These are phyloP conservation scores for Sicyos baderoa DNA, from an alignment of 306 rosid genomes.

Conservation along the genomic window DNA sequence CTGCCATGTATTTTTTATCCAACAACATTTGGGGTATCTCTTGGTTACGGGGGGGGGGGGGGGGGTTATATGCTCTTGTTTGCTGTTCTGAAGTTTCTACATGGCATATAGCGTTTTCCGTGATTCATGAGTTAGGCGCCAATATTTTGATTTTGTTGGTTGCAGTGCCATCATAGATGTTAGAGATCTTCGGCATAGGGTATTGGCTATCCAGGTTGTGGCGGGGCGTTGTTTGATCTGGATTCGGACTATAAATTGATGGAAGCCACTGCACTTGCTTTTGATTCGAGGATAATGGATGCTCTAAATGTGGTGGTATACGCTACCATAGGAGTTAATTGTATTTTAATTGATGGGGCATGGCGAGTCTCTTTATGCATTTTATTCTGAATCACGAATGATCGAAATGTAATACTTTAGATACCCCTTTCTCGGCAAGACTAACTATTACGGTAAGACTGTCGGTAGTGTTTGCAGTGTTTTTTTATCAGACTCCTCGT, in stretches of 20 bases:
- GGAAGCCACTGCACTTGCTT: slow-evolving; percentile 12
- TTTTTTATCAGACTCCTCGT: too few relatives aligned
- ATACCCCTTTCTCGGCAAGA: slow-evolving; percentile 12
- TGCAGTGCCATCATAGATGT: slow-evolving; percentile 20
- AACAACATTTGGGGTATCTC: too few relatives aligned
- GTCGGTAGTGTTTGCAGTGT: not conserved
- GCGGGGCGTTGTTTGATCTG: not conserved
- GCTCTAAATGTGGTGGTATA: slow-evolving; percentile 12
- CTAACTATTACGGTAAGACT: slow-evolving; percentile 9
- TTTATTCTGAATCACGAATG: slow-evolving; percentile 10
- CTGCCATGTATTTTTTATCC: too few relatives aligned
- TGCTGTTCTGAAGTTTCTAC: too few relatives aligned
- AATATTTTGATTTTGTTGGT: not conserved
- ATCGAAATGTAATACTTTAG: slow-evolving; percentile 5
- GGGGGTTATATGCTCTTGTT: too few relatives aligned
- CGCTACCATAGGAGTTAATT: slow-evolving; percentile 12
- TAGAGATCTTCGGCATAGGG: slow-evolving; percentile 2
- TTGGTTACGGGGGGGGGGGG: too few relatives aligned
- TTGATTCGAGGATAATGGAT: slow-evolving; percentile 6
- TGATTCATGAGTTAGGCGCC: not conserved
- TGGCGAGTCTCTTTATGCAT: slow-evolving; percentile 1
- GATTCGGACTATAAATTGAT: slow-evolving; percentile 8
- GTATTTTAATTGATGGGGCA: slow-evolving; percentile 19
- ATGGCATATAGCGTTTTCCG: too few relatives aligned
- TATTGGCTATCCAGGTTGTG: slow-evolving; percentile 9